Conservation (phyloP, 2,329 filamentous ascomycete genomes). For the Fusarium sp. region DNA sequence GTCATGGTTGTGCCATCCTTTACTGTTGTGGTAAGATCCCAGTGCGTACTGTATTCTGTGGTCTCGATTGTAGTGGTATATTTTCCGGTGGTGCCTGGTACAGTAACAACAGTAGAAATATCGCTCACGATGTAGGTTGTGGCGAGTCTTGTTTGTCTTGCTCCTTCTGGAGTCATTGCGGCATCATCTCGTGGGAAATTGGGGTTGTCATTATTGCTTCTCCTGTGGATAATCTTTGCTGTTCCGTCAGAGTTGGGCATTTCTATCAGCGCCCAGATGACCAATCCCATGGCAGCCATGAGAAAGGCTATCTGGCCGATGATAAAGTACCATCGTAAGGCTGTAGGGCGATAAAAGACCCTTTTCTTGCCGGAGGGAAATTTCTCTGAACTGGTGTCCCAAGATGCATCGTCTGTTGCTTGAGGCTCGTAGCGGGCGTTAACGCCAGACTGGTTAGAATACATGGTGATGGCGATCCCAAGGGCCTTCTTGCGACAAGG, state of each 20-base stretch:
- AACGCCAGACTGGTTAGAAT: conserved; percentile 33
- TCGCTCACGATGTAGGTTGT: conserved; percentile 36
- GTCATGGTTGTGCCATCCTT: conserved; percentile 19
- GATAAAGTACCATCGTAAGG: conserved; percentile 46
- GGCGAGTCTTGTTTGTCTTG: conserved; percentile 8
- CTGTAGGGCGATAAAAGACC: conserved; percentile 43
- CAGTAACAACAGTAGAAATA: conserved; percentile 30
- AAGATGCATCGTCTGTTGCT: conserved; percentile 39
- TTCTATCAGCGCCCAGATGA: conserved; percentile 40
- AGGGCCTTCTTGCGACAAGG: not conserved
- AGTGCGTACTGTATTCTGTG: conserved; percentile 27
- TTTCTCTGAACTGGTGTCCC: conserved; percentile 34
- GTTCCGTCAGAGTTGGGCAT: conserved; percentile 45
- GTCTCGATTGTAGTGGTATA: conserved; percentile 33
- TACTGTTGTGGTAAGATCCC: conserved; percentile 25
- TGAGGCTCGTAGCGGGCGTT: conserved; percentile 43
- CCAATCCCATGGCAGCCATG: conserved; percentile 38
- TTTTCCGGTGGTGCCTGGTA: conserved; percentile 41
- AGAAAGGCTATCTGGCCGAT: conserved; percentile 32
- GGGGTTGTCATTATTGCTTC: not conserved
- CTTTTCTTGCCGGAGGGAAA: conserved; percentile 27
- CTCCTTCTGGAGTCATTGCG: conserved; percentile 5
- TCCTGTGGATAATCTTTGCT: conserved; percentile 37
- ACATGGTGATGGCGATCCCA: conserved; percentile 30
- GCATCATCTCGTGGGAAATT: conserved; percentile 5